phyloP scores from a whole-genome alignment of 225 moss, liverwort and hornwort species.

The Bryoerythrophyllum caledonicum region DNA sequence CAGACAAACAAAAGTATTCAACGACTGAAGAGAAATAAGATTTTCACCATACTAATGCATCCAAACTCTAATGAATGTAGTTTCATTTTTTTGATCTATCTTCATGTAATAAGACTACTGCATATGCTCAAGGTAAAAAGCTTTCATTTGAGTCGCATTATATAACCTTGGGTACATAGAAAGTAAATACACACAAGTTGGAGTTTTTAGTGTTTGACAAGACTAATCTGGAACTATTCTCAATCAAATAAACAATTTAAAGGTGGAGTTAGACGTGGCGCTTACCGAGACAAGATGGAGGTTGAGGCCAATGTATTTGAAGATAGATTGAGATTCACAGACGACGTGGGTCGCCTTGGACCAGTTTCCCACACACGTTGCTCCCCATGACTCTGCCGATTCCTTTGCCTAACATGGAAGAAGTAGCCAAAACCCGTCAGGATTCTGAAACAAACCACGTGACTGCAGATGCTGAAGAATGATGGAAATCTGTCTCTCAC shows the following conservation, averaged over 20 bases:
- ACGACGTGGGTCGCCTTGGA: conserved; percentile 46
- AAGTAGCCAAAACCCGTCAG: neutral
- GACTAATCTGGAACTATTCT: too few species aligned
- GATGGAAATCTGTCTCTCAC: conserved; percentile 14
- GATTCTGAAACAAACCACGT: neutral
- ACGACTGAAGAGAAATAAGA: too few species aligned
- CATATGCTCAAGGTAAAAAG: too few species aligned
- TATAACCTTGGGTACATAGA: too few species aligned
- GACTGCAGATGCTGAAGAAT: neutral
- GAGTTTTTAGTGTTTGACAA: neutral
- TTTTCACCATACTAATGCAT: too few species aligned
- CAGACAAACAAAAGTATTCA: neutral
- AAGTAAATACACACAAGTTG: too few species aligned
- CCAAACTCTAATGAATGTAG: too few species aligned
- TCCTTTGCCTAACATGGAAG: conserved; percentile 25
- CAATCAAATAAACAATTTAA: too few species aligned
- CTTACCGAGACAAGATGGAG: conserved; percentile 47
- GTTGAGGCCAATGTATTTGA: conserved; percentile 40
- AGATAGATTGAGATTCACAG: conserved; percentile 30
- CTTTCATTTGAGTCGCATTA: too few species aligned
- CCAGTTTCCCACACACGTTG: conserved; percentile 28
- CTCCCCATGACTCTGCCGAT: conserved; percentile 39
- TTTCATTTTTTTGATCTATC: too few species aligned
- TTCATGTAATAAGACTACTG: too few species aligned
- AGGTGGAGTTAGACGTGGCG: neutral